Evolutionary conservation across 768 basidiomycete species (phyloP).

Genomic region (Suillus occidentalis): DNA sequence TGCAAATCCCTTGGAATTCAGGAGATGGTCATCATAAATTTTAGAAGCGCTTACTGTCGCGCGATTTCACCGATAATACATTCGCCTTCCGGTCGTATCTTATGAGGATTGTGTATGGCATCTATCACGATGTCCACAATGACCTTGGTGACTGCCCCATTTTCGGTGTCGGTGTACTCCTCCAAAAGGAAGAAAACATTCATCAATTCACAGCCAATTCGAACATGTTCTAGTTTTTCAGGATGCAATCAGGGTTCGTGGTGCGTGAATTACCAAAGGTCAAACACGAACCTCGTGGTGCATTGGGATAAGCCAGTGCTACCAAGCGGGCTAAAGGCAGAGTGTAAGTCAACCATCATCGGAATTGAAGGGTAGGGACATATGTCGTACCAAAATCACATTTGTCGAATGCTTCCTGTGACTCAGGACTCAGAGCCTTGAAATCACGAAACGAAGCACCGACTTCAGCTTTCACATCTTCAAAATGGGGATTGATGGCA

Average conservation of each 20-base stretch:
- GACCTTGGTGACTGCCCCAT: not conserved
- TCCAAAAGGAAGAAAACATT: conserved; percentile 34
- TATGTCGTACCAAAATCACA: conserved; percentile 39
- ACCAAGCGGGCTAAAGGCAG: conserved; percentile 4
- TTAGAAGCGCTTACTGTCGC: conserved; percentile 23
- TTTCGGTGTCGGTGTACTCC: conserved; percentile 29
- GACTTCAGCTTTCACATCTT: conserved; percentile 34
- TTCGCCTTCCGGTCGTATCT: conserved; percentile 10
- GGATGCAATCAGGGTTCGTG: not conserved
- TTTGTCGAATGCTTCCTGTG: conserved; percentile 40
- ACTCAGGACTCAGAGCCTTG: conserved; percentile 33
- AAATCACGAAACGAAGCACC: conserved; percentile 39
- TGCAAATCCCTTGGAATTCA: not conserved
- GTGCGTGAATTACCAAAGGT: conserved; percentile 8
- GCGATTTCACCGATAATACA: conserved; percentile 11
- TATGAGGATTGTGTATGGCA: conserved; percentile 8
- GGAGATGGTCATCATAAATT: conserved; percentile 17
- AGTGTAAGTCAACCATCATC: not conserved
- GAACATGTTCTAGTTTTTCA: conserved; percentile 18
- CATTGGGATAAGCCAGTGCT: conserved; percentile 8
- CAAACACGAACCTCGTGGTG: conserved; percentile 5
- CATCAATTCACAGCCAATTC: conserved; percentile 34
- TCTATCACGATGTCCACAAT: conserved; percentile 12
- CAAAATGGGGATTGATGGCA: conserved; percentile 39
- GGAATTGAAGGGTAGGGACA: not conserved